Evolutionary conservation across 805 yeast genomes (phyloP).

Genomic region (Candida nitratophila): DNA sequence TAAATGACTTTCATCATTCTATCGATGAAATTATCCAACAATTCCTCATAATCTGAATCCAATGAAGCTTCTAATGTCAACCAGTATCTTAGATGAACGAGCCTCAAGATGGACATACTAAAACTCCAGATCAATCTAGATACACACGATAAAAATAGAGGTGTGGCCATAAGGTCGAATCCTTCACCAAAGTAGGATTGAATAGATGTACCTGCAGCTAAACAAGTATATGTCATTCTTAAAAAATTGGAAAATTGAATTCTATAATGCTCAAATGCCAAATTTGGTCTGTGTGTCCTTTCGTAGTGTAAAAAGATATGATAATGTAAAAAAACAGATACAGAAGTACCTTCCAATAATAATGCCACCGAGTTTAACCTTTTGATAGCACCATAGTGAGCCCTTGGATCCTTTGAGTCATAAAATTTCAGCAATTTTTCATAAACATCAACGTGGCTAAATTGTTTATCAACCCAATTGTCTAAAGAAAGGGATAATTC

Average conservation of each 20-base stretch:
- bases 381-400: background rate
- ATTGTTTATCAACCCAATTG: slow-evolving; percentile 19
- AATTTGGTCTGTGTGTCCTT: slow-evolving; percentile 15
- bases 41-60: slow-evolving; percentile 2
- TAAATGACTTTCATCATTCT: background rate
- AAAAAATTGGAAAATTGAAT: slow-evolving; percentile 21
- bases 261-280: slow-evolving; percentile 29
- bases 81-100: slow-evolving; percentile 9
- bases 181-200: slow-evolving; percentile 33
- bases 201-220: slow-evolving; percentile 26
- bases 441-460: slow-evolving; percentile 13
- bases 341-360: slow-evolving; percentile 6
- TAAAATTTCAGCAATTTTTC: background rate
- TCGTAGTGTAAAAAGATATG: slow-evolving; percentile 37
- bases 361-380: background rate
- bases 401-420: background rate
- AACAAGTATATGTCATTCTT: slow-evolving; percentile 27
- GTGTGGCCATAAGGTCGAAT: slow-evolving; percentile 35
- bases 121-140: slow-evolving; percentile 8
- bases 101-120: slow-evolving; percentile 2
- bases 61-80: slow-evolving; percentile 6
- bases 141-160: slow-evolving; percentile 15
- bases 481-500: slow-evolving; percentile 27
- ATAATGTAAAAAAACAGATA: slow-evolving; percentile 24
- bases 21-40: background rate